phyloP scores from a whole-genome alignment of 306 rosid genomes.

The Albizia julibrissin region DNA sequence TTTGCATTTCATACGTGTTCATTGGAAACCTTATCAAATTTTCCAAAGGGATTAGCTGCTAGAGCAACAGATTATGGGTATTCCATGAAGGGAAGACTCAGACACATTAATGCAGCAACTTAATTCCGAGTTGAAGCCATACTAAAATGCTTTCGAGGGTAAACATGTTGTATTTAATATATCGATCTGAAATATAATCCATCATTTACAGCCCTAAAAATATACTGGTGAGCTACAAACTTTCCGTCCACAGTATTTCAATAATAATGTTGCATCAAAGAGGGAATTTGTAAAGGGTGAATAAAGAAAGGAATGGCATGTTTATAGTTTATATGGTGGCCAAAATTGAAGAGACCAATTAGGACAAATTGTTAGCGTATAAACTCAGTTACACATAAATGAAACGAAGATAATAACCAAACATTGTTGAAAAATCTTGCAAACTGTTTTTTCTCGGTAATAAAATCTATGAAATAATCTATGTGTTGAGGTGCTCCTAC shows the following conservation, averaged over 20 bases:
- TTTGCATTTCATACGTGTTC: conserved; percentile 1
- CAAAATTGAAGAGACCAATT: not conserved
- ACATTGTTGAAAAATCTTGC: not conserved
- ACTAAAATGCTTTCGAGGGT: not conserved
- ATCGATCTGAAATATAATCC: conserved; percentile 20
- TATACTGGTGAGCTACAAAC: not conserved
- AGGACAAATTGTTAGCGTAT: not conserved
- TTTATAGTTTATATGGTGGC: not conserved
- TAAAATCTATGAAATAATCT: not conserved
- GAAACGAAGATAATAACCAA: not conserved
- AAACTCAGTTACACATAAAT: not conserved
- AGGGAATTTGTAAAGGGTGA: not conserved
- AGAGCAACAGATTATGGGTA: not conserved
- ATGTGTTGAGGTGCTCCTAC: conserved; percentile 22
- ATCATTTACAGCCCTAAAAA: conserved; percentile 1
- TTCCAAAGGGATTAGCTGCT: conserved; percentile 13
- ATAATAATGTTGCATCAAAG: not conserved
- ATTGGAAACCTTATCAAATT: conserved; percentile 4
- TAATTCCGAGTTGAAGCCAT: conserved; percentile 19
- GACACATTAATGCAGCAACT: not conserved
- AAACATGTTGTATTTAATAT: conserved; percentile 8
- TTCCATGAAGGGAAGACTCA: conserved; percentile 17
- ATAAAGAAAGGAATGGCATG: not conserved
- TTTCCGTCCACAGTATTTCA: not conserved
- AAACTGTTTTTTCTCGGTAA: not conserved